Base-by-base conservation (phyloP, 306 rosid genomes). In the Cucurbita argyrosperma region DNA sequence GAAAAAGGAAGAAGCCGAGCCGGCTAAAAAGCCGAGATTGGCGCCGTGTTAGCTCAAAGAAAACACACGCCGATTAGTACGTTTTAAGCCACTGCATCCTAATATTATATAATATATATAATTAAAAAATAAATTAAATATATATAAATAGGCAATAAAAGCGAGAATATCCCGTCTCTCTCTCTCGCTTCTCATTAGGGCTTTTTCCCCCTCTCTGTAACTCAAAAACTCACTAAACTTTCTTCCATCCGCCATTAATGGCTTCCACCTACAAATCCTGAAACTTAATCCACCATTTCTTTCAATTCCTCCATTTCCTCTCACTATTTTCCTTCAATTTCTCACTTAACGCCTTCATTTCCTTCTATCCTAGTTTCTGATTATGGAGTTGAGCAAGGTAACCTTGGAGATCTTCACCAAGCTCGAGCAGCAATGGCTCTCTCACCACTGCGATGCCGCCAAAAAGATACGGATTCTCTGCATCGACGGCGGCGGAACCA, bases 341-440 rank as follows among this genome's bases (percentile, higher is more conserved):
- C 19, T 13, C 43, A 30, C 65, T 26, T 8, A 59, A 59, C 42
- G 23, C 37, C 5, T 6, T 26, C 14, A 19, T 26, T 59, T 59
- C 65, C n/a, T 42, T 26, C 18, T 4, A 3, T 14, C 51, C 10
- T 9, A 14, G 11, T 16, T 47, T 19, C 39, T 5, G 16, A 19
- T 13, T 1, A 91, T 92, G 99, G 99, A 95, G 81, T 84, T 91
- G 46, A 91, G 92, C 74, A 78, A 88, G 76, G 85, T 85, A 0
- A 91, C 97, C 4, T 59, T 91, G 5, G 97, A 95, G 84, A 95
- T 95, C 88, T 95, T 95, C 83, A 81, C 96, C 68, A 89, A 89
- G 74, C 88, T 95, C 4, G 99, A 95, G 79, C 97, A 91, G 49
- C 87, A 89, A 83, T 95, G 99, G 97, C 97, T 95, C 63, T 91